These are phyloP conservation scores for Aspergillus ellipticus DNA, from an alignment of 495 filamentous ascomycete genomes.

Conservation along the genomic window DNA sequence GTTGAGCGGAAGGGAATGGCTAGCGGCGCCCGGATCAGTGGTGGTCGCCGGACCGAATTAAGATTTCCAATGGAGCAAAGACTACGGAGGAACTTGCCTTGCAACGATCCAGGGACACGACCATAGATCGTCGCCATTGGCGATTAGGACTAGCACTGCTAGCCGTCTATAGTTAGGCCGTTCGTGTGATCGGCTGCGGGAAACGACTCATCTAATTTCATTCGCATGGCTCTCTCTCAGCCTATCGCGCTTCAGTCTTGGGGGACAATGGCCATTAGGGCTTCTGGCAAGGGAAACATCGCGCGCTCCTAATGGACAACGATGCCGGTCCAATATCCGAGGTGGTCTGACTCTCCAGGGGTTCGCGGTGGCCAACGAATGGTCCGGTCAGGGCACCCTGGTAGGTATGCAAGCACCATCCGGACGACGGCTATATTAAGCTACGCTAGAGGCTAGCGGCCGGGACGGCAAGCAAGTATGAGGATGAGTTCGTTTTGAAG, in stretches of 20 bases:
- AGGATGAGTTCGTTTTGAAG: background rate
- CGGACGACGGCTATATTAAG: background rate
- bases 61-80: background rate
- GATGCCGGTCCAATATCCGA: conserved; percentile 2
- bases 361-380: background rate
- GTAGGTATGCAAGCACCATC: background rate
- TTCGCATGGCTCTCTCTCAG: background rate
- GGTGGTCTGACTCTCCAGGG: conserved; percentile 11
- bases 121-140: conserved; percentile 11
- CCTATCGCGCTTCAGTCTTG: conserved; percentile 10
- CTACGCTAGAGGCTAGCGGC: background rate
- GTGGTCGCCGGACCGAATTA: background rate
- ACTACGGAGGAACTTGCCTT: background rate
- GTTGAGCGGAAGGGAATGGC: background rate
- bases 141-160: conserved; percentile 12
- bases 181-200: conserved; percentile 17
- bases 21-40: background rate
- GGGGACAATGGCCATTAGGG: conserved; percentile 13
- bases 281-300: background rate
- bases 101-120: background rate
- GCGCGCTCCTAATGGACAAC: conserved; percentile 10
- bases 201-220: conserved; percentile 20
- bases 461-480: background rate
- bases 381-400: background rate
- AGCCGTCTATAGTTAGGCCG: conserved; percentile 15